Conservation (phyloP, 208 protist species). For the Trypanosoma cruzi region DNA sequence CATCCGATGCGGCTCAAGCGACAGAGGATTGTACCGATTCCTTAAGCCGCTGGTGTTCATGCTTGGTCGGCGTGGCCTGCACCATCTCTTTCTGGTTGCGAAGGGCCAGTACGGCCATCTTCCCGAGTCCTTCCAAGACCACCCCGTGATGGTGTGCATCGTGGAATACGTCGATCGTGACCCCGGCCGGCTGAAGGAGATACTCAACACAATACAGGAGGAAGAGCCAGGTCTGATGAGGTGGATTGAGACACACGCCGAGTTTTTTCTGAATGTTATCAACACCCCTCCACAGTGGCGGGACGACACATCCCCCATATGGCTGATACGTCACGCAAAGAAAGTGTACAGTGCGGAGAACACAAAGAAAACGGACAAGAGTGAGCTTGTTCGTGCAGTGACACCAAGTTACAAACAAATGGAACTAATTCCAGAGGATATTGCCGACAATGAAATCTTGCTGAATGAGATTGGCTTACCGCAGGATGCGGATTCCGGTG, state of each 20-base stretch:
- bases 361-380: not conserved
- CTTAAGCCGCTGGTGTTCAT: conserved; percentile 21
- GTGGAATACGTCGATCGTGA: conserved; percentile 46
- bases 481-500: not conserved
- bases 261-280: conserved; percentile 42
- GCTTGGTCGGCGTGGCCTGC: conserved; percentile 18
- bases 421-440: not conserved
- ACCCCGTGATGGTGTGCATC: conserved; percentile 63
- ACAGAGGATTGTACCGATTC: conserved; percentile 7
- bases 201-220: conserved; percentile 46
- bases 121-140: conserved; percentile 37
- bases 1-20: not conserved
- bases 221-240: conserved; percentile 49
- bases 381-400: not conserved
- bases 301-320: conserved; percentile 22
- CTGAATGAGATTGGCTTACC: not conserved
- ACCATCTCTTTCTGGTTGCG: conserved; percentile 7
- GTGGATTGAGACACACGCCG: conserved; percentile 52
- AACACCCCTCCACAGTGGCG: conserved; percentile 18
- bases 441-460: not conserved
- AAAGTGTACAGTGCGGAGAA: conserved; percentile 2
- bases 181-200: conserved; percentile 36
- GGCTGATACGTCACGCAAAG: conserved; percentile 22
- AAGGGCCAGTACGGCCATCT: conserved; percentile 16
- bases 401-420: not conserved